Percentiles rank a stretch among this genome's conserved stretches.
Evolutionary conservation across 495 filamentous ascomycete species (phyloP).

Genomic region (Xylaria venustula): DNA sequence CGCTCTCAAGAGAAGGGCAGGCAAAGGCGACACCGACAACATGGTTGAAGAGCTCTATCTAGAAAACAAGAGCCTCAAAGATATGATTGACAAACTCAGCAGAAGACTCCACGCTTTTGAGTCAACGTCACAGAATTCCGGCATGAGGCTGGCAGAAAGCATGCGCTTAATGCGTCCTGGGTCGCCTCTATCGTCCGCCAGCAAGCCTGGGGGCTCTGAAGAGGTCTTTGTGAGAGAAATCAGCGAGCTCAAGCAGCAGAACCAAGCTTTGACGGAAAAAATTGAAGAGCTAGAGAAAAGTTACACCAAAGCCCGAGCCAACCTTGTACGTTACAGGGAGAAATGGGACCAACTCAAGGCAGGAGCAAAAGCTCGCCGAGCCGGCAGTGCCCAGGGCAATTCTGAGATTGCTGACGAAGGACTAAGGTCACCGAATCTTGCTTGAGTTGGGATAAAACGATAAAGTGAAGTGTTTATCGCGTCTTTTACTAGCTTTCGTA

Average conservation of each 20-base stretch:
- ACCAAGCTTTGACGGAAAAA: constrained; percentile 49
- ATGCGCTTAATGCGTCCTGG: constrained; percentile 62
- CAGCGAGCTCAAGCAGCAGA: constrained; percentile 59
- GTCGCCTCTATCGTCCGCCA: constrained; percentile 28
- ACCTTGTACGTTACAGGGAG: constrained; percentile 68
- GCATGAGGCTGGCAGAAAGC: constrained; percentile 76
- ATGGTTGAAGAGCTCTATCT: constrained; percentile 78
- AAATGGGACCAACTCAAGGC: constrained; percentile 85
- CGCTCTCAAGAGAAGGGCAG: constrained; percentile 25
- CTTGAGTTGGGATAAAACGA: neutral
- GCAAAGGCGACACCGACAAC: constrained; percentile 41
- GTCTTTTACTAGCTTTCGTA: neutral
- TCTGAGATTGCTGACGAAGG: constrained; percentile 15
- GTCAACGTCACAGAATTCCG: constrained; percentile 75
- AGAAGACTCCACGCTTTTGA: constrained; percentile 83
- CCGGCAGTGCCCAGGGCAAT: constrained; percentile 37
- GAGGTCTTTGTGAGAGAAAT: constrained; percentile 42
- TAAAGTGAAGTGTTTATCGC: neutral
- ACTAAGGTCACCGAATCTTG: constrained; percentile 19
- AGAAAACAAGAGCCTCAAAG: constrained; percentile 75
- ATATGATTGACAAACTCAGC: constrained; percentile 73
- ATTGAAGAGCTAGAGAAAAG: constrained; percentile 59
- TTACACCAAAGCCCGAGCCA: constrained; percentile 66
- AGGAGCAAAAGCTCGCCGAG: constrained; percentile 67
- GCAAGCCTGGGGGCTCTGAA: constrained; percentile 18